Percentiles rank a stretch among this genome's conserved stretches.
Conservation (phyloP, 2,329 filamentous ascomycete genomes). For the Spiromastix sp. region DNA sequence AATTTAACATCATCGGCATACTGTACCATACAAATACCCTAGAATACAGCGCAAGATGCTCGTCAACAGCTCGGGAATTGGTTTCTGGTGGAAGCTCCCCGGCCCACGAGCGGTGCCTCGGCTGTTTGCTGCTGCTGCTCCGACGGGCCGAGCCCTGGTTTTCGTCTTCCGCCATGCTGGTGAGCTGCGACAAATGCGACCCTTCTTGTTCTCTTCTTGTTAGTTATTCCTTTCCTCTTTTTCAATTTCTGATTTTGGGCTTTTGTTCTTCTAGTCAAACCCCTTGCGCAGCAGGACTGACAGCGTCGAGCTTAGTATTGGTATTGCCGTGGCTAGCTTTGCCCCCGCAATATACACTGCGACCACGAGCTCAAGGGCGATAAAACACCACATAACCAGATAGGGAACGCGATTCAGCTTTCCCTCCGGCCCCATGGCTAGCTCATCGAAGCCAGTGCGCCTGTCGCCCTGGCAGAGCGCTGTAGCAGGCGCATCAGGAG, state of each 20-base stretch:
- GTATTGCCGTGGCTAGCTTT: background rate
- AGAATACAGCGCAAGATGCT: too few species aligned
- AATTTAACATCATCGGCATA: too few species aligned
- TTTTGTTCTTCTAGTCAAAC: too few species aligned
- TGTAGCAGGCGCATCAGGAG: slow-evolving; percentile 82
- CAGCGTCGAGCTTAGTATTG: too few species aligned
- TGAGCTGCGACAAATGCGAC: background rate
- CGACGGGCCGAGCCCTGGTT: slow-evolving; percentile 2
- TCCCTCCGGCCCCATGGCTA: slow-evolving; percentile 36
- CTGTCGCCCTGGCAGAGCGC: slow-evolving; percentile 90
- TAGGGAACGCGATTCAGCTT: too few species aligned
- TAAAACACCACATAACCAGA: background rate
- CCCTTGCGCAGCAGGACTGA: too few species aligned
- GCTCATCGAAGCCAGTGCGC: slow-evolving; percentile 52
- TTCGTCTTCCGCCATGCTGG: slow-evolving; percentile 1
- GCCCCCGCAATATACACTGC: too few species aligned
- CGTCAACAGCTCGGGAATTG: too few species aligned
- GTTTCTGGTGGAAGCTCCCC: slow-evolving; percentile 2
- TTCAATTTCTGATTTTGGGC: too few species aligned
- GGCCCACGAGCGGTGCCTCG: slow-evolving; percentile 10
- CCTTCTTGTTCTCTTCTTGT: background rate
- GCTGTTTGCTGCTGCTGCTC: slow-evolving; percentile 2
- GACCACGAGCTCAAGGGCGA: too few species aligned
- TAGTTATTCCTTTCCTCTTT: background rate
- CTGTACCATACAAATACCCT: too few species aligned